These are phyloP conservation scores for Amoebophrya sp. DNA, from an alignment of 169 alveolate species.

Conservation along the genomic window DNA sequence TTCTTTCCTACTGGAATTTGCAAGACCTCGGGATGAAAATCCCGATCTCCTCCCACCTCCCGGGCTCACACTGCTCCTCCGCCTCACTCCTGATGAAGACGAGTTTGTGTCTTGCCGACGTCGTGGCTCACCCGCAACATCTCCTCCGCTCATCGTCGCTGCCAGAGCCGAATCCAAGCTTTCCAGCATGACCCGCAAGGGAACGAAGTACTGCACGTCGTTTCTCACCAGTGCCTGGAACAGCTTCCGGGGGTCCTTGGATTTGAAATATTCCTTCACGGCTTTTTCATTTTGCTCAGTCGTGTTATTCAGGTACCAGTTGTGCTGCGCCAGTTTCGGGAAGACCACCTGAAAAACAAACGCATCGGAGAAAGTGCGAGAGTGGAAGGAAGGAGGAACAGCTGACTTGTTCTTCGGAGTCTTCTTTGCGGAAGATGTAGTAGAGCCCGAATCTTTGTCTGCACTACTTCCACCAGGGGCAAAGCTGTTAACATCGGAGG, in stretches of 20 bases:
- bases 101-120: no score
- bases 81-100: no score
- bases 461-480: no score
- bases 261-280: background rate
- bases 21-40: no score
- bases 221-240: background rate
- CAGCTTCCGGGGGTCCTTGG: background rate
- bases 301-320: background rate
- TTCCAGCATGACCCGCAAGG: background rate
- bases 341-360: background rate
- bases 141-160: no score
- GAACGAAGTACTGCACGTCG: background rate
- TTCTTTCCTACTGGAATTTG: no score
- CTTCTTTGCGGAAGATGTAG: background rate
- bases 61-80: no score
- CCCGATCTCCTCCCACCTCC: no score
- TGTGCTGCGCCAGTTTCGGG: background rate
- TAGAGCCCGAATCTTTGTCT: no score
- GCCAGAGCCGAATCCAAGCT: background rate
- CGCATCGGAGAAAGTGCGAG: background rate
- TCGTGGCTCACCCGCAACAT: no score
- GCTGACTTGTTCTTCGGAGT: background rate
- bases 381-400: no score
- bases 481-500: no score
- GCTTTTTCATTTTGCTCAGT: background rate